Evolutionary conservation across 495 filamentous ascomycete genomes (phyloP).

Genomic region (Paragyromitra xinjiangensis): DNA sequence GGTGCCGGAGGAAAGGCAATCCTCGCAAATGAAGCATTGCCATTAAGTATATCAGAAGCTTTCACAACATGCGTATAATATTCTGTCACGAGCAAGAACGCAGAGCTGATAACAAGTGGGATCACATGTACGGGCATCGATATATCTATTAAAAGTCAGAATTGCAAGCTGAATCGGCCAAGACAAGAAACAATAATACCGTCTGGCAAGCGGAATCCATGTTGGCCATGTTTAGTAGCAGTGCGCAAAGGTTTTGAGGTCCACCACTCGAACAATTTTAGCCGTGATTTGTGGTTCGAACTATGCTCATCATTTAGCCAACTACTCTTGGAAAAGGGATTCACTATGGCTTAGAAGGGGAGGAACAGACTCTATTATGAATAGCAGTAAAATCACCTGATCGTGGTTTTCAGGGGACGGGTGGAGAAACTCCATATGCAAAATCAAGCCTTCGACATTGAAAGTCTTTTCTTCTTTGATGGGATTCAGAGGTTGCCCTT

Average conservation of each 20-base stretch:
- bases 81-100: conserved; percentile 56
- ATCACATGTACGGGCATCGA: conserved; percentile 57
- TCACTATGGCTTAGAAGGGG: not conserved
- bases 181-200: conserved; percentile 35
- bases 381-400: conserved; percentile 78
- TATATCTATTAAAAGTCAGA: conserved; percentile 49
- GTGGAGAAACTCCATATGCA: conserved; percentile 88
- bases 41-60: conserved; percentile 53
- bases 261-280: conserved; percentile 79
- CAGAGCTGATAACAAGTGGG: conserved; percentile 55
- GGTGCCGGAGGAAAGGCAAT: conserved; percentile 53
- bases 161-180: not conserved
- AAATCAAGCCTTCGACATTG: conserved; percentile 73
- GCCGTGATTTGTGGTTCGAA: conserved; percentile 66
- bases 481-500: conserved; percentile 58
- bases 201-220: conserved; percentile 54
- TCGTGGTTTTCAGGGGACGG: conserved; percentile 70
- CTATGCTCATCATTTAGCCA: conserved; percentile 37
- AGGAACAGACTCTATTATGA: conserved; percentile 65
- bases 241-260: conserved; percentile 52
- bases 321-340: not conserved
- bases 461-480: conserved; percentile 66
- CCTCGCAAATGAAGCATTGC: conserved; percentile 53
- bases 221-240: conserved; percentile 48
- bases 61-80: conserved; percentile 55